Percentiles rank a stretch among this genome's conserved stretches.
Conservation (phyloP, 768 basidiomycete species). For the Holtermanniella nyarrowii region DNA sequence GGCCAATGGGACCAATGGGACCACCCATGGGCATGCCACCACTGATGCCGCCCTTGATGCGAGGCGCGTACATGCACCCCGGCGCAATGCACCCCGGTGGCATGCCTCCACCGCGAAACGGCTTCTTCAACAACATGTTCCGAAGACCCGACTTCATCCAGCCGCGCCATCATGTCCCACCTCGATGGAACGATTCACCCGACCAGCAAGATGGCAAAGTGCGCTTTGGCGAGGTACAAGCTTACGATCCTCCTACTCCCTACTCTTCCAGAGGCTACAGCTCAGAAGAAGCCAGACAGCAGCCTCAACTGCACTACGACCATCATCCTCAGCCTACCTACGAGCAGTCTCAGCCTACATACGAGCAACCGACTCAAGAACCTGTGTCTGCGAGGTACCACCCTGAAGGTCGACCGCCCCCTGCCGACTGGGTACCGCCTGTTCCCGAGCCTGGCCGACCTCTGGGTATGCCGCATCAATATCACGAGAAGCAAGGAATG, state of each 20-base stretch:
- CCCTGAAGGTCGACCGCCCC: not conserved
- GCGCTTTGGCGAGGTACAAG: not conserved
- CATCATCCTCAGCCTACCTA: not conserved
- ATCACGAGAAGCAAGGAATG: not conserved
- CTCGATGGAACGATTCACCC: too few relatives aligned
- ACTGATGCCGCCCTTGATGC: not conserved
- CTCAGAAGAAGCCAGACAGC: not conserved
- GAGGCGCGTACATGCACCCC: not conserved
- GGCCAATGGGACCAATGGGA: not conserved
- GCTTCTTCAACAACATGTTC: not conserved
- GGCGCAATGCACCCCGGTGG: not conserved
- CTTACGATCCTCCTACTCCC: not conserved
- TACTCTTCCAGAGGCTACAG: not conserved
- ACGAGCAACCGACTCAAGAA: not conserved
- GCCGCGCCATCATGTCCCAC: too few relatives aligned
- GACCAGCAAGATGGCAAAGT: not conserved
- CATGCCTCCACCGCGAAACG: too few relatives aligned
- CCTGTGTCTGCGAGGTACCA: too few relatives aligned
- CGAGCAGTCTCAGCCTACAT: not conserved
- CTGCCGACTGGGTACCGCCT: not conserved
- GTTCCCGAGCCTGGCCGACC: not conserved
- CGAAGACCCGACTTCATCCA: not conserved
- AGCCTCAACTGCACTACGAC: not conserved
- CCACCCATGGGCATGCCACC: not conserved
- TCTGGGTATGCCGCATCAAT: not conserved